These are phyloP conservation scores for Phlyctochytrium planicorne DNA, from an alignment of 192 early-diverging fungal species.

Conservation along the genomic window DNA sequence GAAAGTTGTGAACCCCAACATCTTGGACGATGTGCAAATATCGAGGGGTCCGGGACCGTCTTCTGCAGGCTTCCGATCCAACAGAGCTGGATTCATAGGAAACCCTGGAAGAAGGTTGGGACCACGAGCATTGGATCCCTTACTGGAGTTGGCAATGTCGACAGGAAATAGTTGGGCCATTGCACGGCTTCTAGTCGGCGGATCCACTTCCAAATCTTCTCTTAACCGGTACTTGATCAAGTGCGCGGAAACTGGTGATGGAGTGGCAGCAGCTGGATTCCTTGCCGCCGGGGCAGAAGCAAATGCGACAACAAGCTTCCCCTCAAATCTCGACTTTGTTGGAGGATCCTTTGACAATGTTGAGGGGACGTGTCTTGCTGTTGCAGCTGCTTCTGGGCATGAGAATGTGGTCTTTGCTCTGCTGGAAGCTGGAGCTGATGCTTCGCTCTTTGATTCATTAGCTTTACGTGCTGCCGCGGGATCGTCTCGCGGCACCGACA, in stretches of 20 bases:
- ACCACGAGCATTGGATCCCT: neutral
- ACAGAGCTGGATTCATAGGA: neutral
- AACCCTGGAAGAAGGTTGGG: neutral
- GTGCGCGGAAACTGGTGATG: neutral
- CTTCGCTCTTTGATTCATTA: neutral
- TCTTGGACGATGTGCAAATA: neutral
- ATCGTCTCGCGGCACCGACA: neutral
- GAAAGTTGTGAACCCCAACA: neutral
- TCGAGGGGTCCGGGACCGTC: too few species aligned
- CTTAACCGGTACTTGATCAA: neutral
- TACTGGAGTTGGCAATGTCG: neutral
- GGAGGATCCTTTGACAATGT: neutral
- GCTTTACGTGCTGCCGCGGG: neutral
- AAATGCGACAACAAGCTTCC: neutral
- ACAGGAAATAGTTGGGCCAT: neutral
- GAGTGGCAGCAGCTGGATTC: neutral
- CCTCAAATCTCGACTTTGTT: neutral
- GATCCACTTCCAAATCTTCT: neutral
- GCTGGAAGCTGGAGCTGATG: slow-evolving; percentile 6
- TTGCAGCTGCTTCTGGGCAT: neutral
- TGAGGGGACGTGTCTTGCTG: slow-evolving; percentile 3
- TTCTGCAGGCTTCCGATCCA: neutral
- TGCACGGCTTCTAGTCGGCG: neutral
- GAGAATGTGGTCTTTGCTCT: neutral
- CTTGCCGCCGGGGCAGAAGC: neutral